Evolutionary conservation across 768 basidiomycete genomes (phyloP).

Genomic region (Rhodotorula babjevae): DNA sequence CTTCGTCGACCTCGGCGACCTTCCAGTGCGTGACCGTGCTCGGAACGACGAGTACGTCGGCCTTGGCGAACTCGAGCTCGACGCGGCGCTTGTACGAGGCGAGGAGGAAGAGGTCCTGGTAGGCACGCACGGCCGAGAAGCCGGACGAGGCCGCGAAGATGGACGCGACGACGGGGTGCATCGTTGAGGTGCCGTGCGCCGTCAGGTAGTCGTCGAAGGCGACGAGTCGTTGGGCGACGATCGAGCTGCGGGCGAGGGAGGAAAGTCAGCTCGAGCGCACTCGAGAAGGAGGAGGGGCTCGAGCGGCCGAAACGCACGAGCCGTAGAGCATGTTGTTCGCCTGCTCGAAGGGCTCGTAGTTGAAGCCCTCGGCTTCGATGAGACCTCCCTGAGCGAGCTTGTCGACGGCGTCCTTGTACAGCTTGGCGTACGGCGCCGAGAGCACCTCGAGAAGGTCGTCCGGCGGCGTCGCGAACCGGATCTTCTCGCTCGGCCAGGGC

Average conservation of each 20-base stretch:
- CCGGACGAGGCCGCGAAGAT: slow-evolving; percentile 6
- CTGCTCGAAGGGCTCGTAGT: slow-evolving; percentile 4
- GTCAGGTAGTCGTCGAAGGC: slow-evolving; percentile 11
- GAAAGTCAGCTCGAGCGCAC: background rate
- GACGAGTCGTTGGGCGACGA: slow-evolving; percentile 12
- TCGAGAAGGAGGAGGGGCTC: too few species aligned
- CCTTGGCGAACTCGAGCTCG: slow-evolving; percentile 2
- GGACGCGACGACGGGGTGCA: slow-evolving; percentile 6
- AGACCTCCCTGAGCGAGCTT: background rate
- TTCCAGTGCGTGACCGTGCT: slow-evolving; percentile 3
- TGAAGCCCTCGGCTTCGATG: background rate
- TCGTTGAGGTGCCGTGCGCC: background rate
- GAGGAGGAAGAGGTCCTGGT: slow-evolving; percentile 8
- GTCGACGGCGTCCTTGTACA: background rate
- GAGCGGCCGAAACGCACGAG: background rate
- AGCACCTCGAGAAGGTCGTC: background rate
- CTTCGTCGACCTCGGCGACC: slow-evolving; percentile 6
- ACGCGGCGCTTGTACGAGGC: background rate
- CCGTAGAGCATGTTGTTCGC: slow-evolving; percentile 18
- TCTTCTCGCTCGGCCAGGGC: background rate
- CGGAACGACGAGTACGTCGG: slow-evolving; percentile 20
- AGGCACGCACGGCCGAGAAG: slow-evolving; percentile 3
- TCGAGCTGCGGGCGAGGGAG: background rate
- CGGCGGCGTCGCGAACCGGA: slow-evolving; percentile 3
- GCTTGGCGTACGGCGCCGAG: background rate